Evolutionary conservation across 2,329 filamentous ascomycete species (phyloP), one percentile per base, ranked within the genome.

Genomic region (Cladophialophora bantiana): DNA sequence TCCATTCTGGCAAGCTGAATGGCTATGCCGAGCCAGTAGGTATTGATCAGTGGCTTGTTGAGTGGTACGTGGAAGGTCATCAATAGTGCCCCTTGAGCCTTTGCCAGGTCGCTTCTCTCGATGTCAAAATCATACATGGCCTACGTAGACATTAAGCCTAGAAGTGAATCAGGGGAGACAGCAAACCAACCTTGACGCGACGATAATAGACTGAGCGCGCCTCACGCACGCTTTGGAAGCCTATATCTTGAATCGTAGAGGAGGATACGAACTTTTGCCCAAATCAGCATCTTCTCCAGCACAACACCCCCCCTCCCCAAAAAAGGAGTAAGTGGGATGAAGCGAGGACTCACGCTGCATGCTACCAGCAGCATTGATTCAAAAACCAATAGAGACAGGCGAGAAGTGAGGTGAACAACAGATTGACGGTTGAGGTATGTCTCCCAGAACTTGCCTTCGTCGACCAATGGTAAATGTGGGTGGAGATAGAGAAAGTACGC

Each of bases 1-100:
- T 81, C 79, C 18, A 78, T 77, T 65, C 80, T 82, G 1, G 84
- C 83, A 62, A 83, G 82, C 70, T 84, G 80, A 57, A 85, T 84
- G 1, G 83, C 82, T 42, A 80, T 78, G 26, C 78, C 78, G 1
- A 86, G 78, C 84, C 84, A 86, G 4, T 75, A 56, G 45, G 73
- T 77, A 26, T 73, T 74, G 15, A 75, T 72, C 31, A 74, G 74
- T 4, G 74, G 73, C 31, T 76, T 68, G 15, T 73, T 67, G 0
- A 72, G 72, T 12, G 78, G 79, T 5, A 82, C 82, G 67, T 84
- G 84, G 4, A 75, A 72, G 0, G 74, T 73, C 18, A 77, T 72
- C 1, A 78, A 62, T 7, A 76, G 61, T 2, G 75, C 70, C 4
- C 74, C 77, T 69, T 79, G 77, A 0, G 77, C 70, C 40, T 74